Conservation (phyloP, 2,329 filamentous ascomycete species). For the Sarocladiaceae sp. region DNA sequence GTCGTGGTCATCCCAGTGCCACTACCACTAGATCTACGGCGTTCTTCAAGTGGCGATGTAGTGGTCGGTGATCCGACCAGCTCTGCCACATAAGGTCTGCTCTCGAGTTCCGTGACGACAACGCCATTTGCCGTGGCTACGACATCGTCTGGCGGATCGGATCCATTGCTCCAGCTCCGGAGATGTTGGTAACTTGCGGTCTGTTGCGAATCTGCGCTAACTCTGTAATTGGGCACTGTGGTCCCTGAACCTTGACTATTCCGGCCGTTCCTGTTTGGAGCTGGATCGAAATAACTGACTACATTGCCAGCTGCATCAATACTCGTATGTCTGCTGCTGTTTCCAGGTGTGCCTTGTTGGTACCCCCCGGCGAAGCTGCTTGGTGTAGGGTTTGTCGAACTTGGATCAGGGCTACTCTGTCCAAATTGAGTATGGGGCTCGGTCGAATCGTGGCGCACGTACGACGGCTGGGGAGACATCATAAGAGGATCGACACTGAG, state of each 20-base stretch:
- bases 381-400: slow-evolving; percentile 23
- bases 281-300: slow-evolving; percentile 25
- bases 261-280: slow-evolving; percentile 14
- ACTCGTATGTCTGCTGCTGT: slow-evolving; percentile 23
- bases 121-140: slow-evolving; percentile 17
- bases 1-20: slow-evolving; percentile 4
- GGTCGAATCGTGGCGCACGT: not conserved
- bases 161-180: slow-evolving; percentile 39
- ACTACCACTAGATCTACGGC: slow-evolving; percentile 24
- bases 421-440: not conserved
- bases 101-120: slow-evolving; percentile 35
- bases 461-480: slow-evolving; percentile 19
- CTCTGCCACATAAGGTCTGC: slow-evolving; percentile 28
- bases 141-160: slow-evolving; percentile 34
- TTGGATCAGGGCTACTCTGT: slow-evolving; percentile 19
- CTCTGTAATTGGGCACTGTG: slow-evolving; percentile 18
- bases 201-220: slow-evolving; percentile 34
- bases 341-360: slow-evolving; percentile 14
- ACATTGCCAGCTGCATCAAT: slow-evolving; percentile 21
- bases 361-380: slow-evolving; percentile 19
- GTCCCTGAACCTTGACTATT: slow-evolving; percentile 15
- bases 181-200: slow-evolving; percentile 26
- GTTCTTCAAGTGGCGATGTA: slow-evolving; percentile 15
- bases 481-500: slow-evolving; percentile 38
- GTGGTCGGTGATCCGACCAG: slow-evolving; percentile 27